Percentiles rank a stretch among this genome's conserved stretches.
These are phyloP conservation scores for Hemisphaericaspora nanyangensis DNA, from an alignment of 805 yeast genomes.

Conservation along the genomic window DNA sequence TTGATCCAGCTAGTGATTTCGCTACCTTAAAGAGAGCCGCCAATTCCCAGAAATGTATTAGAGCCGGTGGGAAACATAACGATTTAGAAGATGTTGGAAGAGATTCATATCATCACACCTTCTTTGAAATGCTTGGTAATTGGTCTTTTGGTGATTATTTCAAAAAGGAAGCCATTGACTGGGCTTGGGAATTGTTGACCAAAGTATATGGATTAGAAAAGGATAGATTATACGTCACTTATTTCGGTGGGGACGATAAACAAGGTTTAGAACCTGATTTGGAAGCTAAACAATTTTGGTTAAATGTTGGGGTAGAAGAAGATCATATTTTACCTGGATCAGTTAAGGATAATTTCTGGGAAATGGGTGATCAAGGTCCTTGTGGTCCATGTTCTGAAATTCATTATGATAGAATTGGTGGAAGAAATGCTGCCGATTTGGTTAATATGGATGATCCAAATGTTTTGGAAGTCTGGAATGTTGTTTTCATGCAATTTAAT, in stretches of 20 bases:
- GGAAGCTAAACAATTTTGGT: conserved; percentile 89
- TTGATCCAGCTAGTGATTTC: conserved; percentile 89
- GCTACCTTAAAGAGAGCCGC: conserved; percentile 81
- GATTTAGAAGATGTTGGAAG: conserved; percentile 98
- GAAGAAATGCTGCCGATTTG: conserved; percentile 86
- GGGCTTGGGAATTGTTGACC: conserved; percentile 90
- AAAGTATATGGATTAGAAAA: conserved; percentile 73
- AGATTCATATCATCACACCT: conserved; percentile 97
- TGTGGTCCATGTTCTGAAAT: conserved; percentile 99
- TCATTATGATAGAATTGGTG: conserved; percentile 97
- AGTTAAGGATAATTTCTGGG: conserved; percentile 96
- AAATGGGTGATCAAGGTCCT: conserved; percentile 99
- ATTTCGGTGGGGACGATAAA: conserved; percentile 88
- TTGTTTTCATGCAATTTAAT: conserved; percentile 95
- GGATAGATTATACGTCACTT: conserved; percentile 87
- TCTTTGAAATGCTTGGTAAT: conserved; percentile 98
- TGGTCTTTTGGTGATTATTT: conserved; percentile 99
- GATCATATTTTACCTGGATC: conserved; percentile 92
- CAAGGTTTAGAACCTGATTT: conserved; percentile 87
- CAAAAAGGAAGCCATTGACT: conserved; percentile 86
- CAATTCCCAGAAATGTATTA: conserved; percentile 96
- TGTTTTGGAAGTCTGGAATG: conserved; percentile 96
- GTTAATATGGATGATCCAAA: conserved; percentile 98
- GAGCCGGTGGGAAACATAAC: conserved; percentile 99
- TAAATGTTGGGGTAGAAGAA: conserved; percentile 80